Base-by-base conservation (phyloP, 1,284 basidiomycete species). In the Malassezia equina region DNA sequence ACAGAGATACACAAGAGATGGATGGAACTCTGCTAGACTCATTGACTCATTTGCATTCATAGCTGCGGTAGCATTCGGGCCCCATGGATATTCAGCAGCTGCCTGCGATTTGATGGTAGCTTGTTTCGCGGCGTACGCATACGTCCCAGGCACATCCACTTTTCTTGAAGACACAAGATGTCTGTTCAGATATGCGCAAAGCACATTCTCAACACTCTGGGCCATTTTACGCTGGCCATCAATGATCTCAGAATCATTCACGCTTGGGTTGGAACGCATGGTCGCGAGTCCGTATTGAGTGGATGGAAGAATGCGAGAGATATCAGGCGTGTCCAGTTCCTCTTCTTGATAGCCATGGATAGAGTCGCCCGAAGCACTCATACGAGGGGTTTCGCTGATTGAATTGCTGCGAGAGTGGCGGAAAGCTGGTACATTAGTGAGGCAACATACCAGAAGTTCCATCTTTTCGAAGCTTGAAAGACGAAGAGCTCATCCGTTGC, bases 1-100 rank as follows among this genome's bases (percentile, higher is more conserved):
- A 34, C 71, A 73, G 1, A 73, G 65, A 48, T 68, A 67, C 9
- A 73, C 66, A n/a, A 73, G 54, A 3, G 66, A 70, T 6, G 69
- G 69, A 33, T 71, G 67, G 40, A 69, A 73, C n/a, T 68, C 66
- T 31, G 46, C 43, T 3, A 55, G 32, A 13, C 27, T 47, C 15
- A 47, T 41, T 6, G 46, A 41, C 4, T 32, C 36, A 21, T 39
- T 39, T 5, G 36, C 36, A 9, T 11, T 8, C 36, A 15, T 17
- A 6, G n/a, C 15, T 59, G 49, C 1, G 46, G 25, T 8, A 7
- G 40, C 11, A 50, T 29, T 17, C 8, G 24, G 23, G 7, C 21
- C 34, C 48, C 39, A 51, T n/a, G 31, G 21, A 36, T 32, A 48
- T 17, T 48, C 46, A 21, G 27, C 23, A 11, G 31, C 19, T 23